Evolutionary conservation across 805 yeast species (phyloP), one percentile per base, ranked within the genome.

Genomic region (Yamadazyma olivae): DNA sequence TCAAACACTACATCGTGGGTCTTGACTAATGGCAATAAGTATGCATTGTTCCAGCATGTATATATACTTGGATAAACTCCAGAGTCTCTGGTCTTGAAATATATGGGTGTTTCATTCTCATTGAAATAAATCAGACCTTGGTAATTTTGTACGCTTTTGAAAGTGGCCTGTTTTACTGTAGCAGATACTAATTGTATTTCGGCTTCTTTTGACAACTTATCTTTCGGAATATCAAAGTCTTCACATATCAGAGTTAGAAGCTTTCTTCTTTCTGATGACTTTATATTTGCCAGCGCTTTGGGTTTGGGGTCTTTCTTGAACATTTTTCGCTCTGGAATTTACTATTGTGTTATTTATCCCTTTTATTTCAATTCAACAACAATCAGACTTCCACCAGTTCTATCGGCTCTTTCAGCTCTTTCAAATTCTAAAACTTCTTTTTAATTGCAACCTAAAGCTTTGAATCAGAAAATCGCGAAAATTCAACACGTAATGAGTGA

Each of bases 1-100:
- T 74, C 81, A 13, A 91, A 70, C 2, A 91, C 96, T 46, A 72
- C 76, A 9, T 75, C 75, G 53, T 86, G 89, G 0, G 97, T 90
- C 39, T 65, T 59, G 3, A 90, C 75, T 0, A 71, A 54, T 0
- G 95, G 95, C 16, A 88, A 46, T 9, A 87, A 36, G 40, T 61
- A 74, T 0, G 90, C 88, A 25, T 75, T 70, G 17, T 68, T 67
- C 93, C 95, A 86, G 27, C 82, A 56, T 0, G 87, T 78, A 51
- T 70, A 84, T 1, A 86, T 61, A 0, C 96, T 77, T 0, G 99
- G 98, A 34, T 78, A 64, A 21, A 71, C 42, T 15, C 59, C 66
- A 1, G 72, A 67, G 52, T 80, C 83, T 39, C 79, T 67, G 1
- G 74, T 56, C 38, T 77, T 71, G 57, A 89, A 77, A 85, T 91